Base-by-base conservation (phyloP, 257 asterid species). In the Parsonsia alboflavescens region DNA sequence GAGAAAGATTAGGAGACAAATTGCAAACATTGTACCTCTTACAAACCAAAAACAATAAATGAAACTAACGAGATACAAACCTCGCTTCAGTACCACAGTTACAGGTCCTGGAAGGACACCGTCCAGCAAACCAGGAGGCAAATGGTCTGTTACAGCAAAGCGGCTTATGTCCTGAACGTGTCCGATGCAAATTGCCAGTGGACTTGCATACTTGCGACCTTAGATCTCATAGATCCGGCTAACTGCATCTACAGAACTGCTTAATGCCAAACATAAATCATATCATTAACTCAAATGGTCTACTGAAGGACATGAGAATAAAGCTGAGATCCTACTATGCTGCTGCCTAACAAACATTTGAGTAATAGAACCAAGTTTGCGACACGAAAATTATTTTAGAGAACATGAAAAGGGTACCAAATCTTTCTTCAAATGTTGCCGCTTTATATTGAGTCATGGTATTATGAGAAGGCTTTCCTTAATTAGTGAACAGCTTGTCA, bases 21-120 rank as follows among this genome's bases (percentile, higher is more conserved):
- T 12, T 3, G 53, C 65, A n/a, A 70, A 61, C 22, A 36, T 21
- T 45, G 41, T 71, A 10, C 6, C 2, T 9, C 2, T 28, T n/a
- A 56, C 6, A 50, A 12, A 46, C 46, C 44, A 9, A 52, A 22
- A 41, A 21, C 8, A 44, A 50, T 3, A 21, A 52, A 67, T 59
- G 5, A 77, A 68, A 48, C 26, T 42, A 67, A 73, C 15, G 24
- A 76, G 67, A 42, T 36, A 78, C 82, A 49, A 77, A 91, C 96
- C 97, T 94, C 97, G 89, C 65, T 46, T 79, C 63, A 93, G 82
- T 61, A 93, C 91, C 78, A 93, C 81, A 16, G 97, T 93, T 6
- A 91, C 97, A 28, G 98, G 98, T 44, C 98, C 98, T 1, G 98
- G 98, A 79, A 93, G 92, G 76, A 91, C 92, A 73, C 84, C 84